These are phyloP conservation scores for Acanthamoeba healyi DNA, from an alignment of 208 protist genomes.

Conservation along the genomic window DNA sequence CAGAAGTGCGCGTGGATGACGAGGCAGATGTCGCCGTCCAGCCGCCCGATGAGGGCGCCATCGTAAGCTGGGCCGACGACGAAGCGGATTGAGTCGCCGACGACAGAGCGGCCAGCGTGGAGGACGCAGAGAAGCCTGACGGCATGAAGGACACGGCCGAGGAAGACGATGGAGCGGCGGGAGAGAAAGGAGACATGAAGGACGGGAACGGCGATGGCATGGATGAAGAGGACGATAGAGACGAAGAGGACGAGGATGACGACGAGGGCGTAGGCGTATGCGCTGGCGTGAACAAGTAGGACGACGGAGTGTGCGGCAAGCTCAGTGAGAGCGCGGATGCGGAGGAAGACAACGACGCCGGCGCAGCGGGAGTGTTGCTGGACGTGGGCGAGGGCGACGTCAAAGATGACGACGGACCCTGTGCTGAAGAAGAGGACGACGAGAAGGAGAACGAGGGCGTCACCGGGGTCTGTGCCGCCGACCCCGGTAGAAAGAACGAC, in stretches of 20 bases:
- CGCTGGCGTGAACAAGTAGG: not conserved
- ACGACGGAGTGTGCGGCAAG: not conserved
- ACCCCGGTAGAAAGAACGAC: not conserved
- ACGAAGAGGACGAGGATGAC: not conserved
- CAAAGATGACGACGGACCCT: not conserved
- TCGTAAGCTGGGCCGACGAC: not conserved
- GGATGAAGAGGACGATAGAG: not conserved
- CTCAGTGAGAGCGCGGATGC: not conserved
- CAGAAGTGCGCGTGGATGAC: not conserved
- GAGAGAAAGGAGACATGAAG: not conserved
- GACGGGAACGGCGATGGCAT: not conserved
- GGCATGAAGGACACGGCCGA: not conserved
- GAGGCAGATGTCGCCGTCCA: not conserved
- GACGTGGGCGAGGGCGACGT: not conserved
- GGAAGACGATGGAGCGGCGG: not conserved
- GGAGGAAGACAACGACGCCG: not conserved
- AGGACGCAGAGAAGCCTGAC: not conserved
- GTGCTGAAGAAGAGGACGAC: not conserved
- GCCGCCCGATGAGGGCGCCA: not conserved
- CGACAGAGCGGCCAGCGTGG: not conserved
- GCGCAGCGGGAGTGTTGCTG: not conserved
- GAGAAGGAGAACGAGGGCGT: not conserved
- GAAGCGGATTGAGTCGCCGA: not conserved
- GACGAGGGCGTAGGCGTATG: not conserved
- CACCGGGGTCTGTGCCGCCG: not conserved